Percentiles rank a stretch among this genome's conserved stretches.
These are phyloP conservation scores for Amphibolis antarctica DNA, from an alignment of 106 monocot genomes.

Conservation along the genomic window DNA sequence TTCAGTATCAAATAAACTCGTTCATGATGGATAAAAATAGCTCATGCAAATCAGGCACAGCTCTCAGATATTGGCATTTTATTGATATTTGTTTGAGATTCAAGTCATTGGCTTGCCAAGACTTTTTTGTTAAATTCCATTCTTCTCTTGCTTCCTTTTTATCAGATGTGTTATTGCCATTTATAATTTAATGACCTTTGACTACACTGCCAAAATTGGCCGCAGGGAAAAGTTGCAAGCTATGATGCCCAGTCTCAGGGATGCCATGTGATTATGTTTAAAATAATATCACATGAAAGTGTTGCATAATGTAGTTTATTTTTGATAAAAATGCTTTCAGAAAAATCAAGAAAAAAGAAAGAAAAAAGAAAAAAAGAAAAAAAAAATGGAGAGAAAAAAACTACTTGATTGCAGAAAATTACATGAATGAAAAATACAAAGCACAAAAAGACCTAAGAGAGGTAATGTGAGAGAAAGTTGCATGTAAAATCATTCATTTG, in stretches of 20 bases:
- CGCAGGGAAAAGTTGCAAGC: slow-evolving; percentile 18
- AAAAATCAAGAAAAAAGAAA: background rate
- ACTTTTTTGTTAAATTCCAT: background rate
- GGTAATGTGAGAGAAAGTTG: background rate
- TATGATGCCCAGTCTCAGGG: slow-evolving; percentile 5
- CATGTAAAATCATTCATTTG: no score
- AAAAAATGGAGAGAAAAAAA: slow-evolving; percentile 1
- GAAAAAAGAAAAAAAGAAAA: slow-evolving; percentile 5
- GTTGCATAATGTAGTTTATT: background rate
- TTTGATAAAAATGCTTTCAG: background rate
- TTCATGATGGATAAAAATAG: background rate
- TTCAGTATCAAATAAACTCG: background rate
- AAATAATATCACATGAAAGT: slow-evolving; percentile 3
- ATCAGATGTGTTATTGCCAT: background rate
- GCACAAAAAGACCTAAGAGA: background rate
- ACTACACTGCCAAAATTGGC: slow-evolving; percentile 12
- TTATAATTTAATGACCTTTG: slow-evolving; percentile 3
- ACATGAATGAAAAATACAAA: background rate
- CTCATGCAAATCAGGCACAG: no score
- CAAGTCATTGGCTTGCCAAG: background rate
- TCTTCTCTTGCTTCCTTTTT: background rate
- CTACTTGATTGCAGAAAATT: background rate
- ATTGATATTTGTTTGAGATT: background rate
- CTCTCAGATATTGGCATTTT: no score
- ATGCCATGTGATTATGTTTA: slow-evolving; percentile 12